Conservation (phyloP, 768 basidiomycete species). For the Floccularia luteovirens region DNA sequence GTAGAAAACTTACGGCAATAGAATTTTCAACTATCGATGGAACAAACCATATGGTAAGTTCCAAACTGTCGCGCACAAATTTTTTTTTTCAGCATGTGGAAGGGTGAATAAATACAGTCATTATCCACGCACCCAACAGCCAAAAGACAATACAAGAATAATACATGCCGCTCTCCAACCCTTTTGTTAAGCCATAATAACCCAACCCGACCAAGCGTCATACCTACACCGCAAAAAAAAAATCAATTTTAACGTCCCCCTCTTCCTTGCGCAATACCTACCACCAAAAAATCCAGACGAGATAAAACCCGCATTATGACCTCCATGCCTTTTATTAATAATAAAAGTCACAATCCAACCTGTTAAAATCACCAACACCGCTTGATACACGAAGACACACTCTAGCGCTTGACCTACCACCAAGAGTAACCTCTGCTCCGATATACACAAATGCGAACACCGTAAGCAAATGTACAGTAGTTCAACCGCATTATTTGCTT, state of each 20-base stretch:
- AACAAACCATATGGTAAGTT: constrained; percentile 46
- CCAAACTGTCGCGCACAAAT: constrained; percentile 29
- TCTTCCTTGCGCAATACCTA: constrained; percentile 6
- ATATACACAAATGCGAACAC: constrained; percentile 38
- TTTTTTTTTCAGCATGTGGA: background rate
- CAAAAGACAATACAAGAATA: constrained; percentile 23
- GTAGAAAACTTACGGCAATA: constrained; percentile 29
- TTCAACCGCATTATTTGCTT: constrained; percentile 35
- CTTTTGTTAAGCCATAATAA: constrained; percentile 43
- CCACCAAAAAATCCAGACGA: constrained; percentile 14
- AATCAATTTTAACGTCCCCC: background rate
- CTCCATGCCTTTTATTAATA: constrained; percentile 34
- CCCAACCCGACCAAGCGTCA: constrained; percentile 40
- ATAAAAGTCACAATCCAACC: constrained; percentile 53
- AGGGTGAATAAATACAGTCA: background rate
- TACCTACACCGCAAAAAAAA: background rate
- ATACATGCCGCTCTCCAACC: constrained; percentile 25
- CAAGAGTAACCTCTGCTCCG: constrained; percentile 44
- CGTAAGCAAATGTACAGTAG: constrained; percentile 37
- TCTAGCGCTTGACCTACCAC: constrained; percentile 20
- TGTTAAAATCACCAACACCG: constrained; percentile 7
- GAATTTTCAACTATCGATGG: constrained; percentile 43
- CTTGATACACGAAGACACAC: background rate
- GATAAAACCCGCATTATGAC: constrained; percentile 35
- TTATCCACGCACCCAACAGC: constrained; percentile 19